Conservation (phyloP, 2,329 filamentous ascomycete genomes). For the Fusarium sp. region DNA sequence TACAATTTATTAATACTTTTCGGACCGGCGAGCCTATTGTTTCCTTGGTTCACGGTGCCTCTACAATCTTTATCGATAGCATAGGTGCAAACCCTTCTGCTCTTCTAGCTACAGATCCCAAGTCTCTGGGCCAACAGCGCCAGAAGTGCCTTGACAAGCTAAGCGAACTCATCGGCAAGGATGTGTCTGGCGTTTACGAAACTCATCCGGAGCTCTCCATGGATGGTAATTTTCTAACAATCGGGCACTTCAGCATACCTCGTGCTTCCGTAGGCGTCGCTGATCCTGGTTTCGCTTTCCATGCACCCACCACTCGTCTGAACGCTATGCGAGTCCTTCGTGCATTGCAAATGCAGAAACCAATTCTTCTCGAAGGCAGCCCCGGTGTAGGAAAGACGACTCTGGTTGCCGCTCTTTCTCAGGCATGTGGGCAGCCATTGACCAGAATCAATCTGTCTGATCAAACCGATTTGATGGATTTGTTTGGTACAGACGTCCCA, state of each 20-base stretch:
- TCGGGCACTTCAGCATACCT: constrained; percentile 80
- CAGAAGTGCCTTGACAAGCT: constrained; percentile 78
- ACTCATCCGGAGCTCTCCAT: constrained; percentile 68
- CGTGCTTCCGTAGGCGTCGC: constrained; percentile 55
- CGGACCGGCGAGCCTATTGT: constrained; percentile 56
- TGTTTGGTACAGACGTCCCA: constrained; percentile 96
- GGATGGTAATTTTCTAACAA: constrained; percentile 62
- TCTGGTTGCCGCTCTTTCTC: constrained; percentile 84
- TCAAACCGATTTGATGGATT: constrained; percentile 96
- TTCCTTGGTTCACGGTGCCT: constrained; percentile 81
- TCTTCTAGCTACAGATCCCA: constrained; percentile 76
- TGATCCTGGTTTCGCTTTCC: constrained; percentile 68
- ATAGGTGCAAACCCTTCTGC: constrained; percentile 95
- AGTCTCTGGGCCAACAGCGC: constrained; percentile 77
- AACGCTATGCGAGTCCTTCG: constrained; percentile 93
- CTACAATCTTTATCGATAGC: constrained; percentile 95
- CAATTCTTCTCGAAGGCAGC: constrained; percentile 93
- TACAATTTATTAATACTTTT: constrained; percentile 85
- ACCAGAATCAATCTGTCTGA: constrained; percentile 97
- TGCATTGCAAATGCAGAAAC: constrained; percentile 88
- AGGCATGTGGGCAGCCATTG: constrained; percentile 80
- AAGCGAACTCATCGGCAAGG: constrained; percentile 69
- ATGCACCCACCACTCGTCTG: constrained; percentile 86
- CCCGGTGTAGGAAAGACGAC: constrained; percentile 99
- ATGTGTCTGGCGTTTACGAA: constrained; percentile 74